phyloP scores from a whole-genome alignment of 1,284 basidiomycete genomes.

The Cutaneotrichosporon sp. region DNA sequence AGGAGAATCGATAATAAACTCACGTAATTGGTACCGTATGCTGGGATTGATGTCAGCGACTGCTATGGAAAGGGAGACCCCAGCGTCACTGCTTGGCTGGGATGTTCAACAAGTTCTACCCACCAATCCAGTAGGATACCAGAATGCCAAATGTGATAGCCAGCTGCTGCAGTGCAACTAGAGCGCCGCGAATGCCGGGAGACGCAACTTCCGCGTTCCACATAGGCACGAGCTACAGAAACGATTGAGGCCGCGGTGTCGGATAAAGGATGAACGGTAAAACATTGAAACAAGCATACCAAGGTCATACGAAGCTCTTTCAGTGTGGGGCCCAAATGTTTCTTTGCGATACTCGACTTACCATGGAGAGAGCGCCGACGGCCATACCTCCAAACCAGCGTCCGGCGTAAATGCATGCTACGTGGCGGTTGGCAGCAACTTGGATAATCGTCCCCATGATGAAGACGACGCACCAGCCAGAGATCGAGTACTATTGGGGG shows the following conservation, averaged over 20 bases:
- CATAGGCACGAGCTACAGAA: constrained; percentile 48
- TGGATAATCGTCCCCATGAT: constrained; percentile 42
- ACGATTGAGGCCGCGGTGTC: no score
- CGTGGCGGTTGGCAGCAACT: constrained; percentile 28
- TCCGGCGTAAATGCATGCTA: constrained; percentile 42
- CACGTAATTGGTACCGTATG: constrained; percentile 52
- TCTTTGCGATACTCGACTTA: no score
- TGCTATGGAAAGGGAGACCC: no score
- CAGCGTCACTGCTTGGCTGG: no score
- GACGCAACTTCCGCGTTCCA: constrained; percentile 74
- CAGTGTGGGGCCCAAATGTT: no score
- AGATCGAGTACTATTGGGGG: constrained; percentile 34
- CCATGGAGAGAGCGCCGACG: constrained; percentile 45
- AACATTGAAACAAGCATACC: no score
- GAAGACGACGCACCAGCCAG: constrained; percentile 44
- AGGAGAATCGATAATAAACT: background rate
- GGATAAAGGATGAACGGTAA: no score
- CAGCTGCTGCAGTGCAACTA: constrained; percentile 75
- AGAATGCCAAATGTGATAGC: constrained; percentile 64
- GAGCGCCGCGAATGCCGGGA: constrained; percentile 72
- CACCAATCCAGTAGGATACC: constrained; percentile 59
- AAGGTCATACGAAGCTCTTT: no score
- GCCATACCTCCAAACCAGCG: constrained; percentile 46
- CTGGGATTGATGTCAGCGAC: constrained; percentile 27
- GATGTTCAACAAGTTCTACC: no score